Conservation (phyloP, 441 rosid species). For the Populus hybrid region DNA sequence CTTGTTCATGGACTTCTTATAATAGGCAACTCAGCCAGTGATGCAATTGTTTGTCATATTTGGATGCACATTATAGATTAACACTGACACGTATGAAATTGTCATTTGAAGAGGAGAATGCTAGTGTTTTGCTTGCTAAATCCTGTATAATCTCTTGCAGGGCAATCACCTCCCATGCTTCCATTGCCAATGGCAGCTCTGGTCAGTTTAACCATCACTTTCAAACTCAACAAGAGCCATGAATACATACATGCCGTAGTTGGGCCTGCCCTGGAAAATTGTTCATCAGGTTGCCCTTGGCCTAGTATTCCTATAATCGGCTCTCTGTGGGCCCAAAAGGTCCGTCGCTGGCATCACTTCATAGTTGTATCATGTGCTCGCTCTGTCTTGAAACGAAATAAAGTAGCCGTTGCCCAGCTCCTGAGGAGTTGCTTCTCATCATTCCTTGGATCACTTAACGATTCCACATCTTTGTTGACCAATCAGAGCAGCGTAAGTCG, state of each 20-base stretch:
- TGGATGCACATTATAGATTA: not conserved
- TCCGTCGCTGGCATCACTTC: conserved; percentile 63
- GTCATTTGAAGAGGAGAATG: not conserved
- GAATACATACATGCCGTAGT: conserved; percentile 56
- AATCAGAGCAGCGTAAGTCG: conserved; percentile 37
- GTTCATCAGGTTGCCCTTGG: conserved; percentile 56
- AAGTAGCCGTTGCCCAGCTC: conserved; percentile 53
- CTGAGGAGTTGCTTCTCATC: conserved; percentile 63
- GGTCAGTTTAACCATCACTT: conserved; percentile 69
- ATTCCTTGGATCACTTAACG: conserved; percentile 38
- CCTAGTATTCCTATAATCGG: conserved; percentile 45
- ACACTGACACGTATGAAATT: not conserved
- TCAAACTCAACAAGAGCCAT: conserved; percentile 45
- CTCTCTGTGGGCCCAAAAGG: conserved; percentile 68
- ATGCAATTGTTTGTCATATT: not conserved
- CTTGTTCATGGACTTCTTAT: not conserved
- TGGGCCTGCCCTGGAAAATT: conserved; percentile 62
- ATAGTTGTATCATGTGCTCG: conserved; percentile 52
- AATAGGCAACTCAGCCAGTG: not conserved
- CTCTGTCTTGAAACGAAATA: conserved; percentile 45
- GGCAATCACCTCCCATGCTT: conserved; percentile 36
- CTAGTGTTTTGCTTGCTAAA: conserved; percentile 7
- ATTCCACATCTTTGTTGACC: conserved; percentile 28
- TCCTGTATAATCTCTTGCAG: conserved; percentile 25
- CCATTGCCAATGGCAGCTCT: conserved; percentile 71